Base-by-base conservation (phyloP, 2,329 filamentous ascomycete genomes). In the Verticillium nubilum region DNA sequence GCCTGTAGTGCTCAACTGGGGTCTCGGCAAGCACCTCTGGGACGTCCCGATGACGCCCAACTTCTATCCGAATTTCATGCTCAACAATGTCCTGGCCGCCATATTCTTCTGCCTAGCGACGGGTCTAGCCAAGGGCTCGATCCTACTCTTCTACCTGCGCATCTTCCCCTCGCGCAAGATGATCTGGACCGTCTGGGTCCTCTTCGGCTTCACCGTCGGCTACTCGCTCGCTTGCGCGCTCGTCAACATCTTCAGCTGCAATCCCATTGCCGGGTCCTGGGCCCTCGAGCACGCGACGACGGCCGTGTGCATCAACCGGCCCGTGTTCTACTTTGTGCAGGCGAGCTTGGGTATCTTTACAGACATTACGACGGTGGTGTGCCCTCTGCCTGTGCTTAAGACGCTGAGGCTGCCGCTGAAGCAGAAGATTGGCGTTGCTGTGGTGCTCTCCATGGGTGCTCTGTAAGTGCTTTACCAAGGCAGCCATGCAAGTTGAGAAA, bases 311-410 rank as follows among this genome's bases (percentile, higher is more conserved):
- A 69, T 69, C 59, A 61, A 67, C 54, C 61, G 66, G 6, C 65
- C 67, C n/a, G 62, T 63, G 15, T 64, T 68, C 57, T 69, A 67
- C 59, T 69, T 69, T 52, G 65, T 63, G 26, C 67, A 69, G 58
- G 67, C 67, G 25, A 62, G 61, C 10, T 54, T 69, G 28, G 66
- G 67, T 19, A 69, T 69, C 27, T 62, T 63, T 29, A 64, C 67
- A 13, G 67, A 69, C 53, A 64, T 68, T 56, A 61, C 60, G 13
- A 66, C 67, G 9, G 64, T 68, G 5, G 58, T 68, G 1, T 63
- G 80, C 26, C 78, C 78, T 0, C 67, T 76, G 12, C 69, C 79
- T 25, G 71, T 80, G 29, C 74, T 79, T 6, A 71, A 74, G 68
- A 73, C 76, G n/a, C 67, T 80, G 5, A 70, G 74, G 28, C 72